Conservation (phyloP, 2,329 filamentous ascomycete genomes). For the Neurospora crassa region DNA sequence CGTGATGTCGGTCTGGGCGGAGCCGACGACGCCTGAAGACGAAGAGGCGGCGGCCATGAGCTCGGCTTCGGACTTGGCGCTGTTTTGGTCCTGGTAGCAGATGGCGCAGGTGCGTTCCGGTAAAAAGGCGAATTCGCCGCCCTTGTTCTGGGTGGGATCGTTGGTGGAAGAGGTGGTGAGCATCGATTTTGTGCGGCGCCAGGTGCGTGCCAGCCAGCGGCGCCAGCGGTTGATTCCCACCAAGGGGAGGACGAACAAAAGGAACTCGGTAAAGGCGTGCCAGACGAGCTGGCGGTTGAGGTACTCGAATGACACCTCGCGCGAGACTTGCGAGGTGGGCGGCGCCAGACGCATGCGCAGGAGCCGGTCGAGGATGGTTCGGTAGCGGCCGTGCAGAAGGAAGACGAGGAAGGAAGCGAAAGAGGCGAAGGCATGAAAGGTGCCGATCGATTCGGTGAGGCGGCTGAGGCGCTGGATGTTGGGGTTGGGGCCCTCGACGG, state of each 20-base stretch:
- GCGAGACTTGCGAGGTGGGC: slow-evolving; percentile 72
- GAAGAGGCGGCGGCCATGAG: slow-evolving; percentile 56
- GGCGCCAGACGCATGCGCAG: slow-evolving; percentile 78
- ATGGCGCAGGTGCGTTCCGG: slow-evolving; percentile 94
- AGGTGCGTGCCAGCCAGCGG: slow-evolving; percentile 77
- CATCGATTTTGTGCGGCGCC: slow-evolving; percentile 67
- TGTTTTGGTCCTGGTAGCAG: slow-evolving; percentile 90
- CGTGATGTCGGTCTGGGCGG: slow-evolving; percentile 84
- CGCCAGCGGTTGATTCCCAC: slow-evolving; percentile 91
- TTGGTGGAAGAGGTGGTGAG: slow-evolving; percentile 36
- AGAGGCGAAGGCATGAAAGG: slow-evolving; percentile 69
- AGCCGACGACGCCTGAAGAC: slow-evolving; percentile 72
- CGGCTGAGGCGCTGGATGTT: slow-evolving; percentile 49
- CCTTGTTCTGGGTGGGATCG: slow-evolving; percentile 32
- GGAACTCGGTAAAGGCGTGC: slow-evolving; percentile 98
- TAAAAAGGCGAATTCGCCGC: slow-evolving; percentile 73
- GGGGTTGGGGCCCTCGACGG: slow-evolving; percentile 50
- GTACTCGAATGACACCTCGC: slow-evolving; percentile 95
- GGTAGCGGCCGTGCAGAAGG: slow-evolving; percentile 79
- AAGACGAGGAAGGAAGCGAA: slow-evolving; percentile 86
- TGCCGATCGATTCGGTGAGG: slow-evolving; percentile 59
- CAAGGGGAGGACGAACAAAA: slow-evolving; percentile 95
- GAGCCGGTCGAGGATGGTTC: slow-evolving; percentile 79
- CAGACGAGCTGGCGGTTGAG: slow-evolving; percentile 95
- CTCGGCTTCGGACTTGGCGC: slow-evolving; percentile 64